Evolutionary conservation across 441 rosid species (phyloP).

Genomic region (Bocquillonia castaneifolia): DNA sequence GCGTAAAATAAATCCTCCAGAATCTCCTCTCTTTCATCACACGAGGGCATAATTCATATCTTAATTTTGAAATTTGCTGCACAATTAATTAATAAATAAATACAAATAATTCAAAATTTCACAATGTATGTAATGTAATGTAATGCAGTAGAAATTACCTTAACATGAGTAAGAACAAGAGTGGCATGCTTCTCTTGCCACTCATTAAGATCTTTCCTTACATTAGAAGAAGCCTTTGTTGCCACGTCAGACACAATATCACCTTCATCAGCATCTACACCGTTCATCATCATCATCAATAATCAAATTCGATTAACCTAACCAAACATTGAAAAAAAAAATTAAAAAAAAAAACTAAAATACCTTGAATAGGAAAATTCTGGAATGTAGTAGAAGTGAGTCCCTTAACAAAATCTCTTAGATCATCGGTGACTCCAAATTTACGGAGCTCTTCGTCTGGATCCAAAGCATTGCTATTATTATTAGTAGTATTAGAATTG

Average conservation of each 20-base stretch:
- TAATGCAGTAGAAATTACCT: constrained; percentile 49
- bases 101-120: background rate
- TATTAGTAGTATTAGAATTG: too few relatives aligned
- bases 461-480: too few relatives aligned
- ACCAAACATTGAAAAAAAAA: too few relatives aligned
- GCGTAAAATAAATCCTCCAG: constrained; percentile 80
- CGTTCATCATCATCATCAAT: background rate
- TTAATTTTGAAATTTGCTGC: constrained; percentile 77
- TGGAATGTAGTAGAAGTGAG: constrained; percentile 70
- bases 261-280: constrained; percentile 47
- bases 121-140: too few relatives aligned
- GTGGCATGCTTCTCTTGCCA: constrained; percentile 90
- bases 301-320: background rate
- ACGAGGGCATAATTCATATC: constrained; percentile 80
- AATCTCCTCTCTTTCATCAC: constrained; percentile 72
- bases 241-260: constrained; percentile 34
- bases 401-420: constrained; percentile 58
- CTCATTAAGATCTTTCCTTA: constrained; percentile 66
- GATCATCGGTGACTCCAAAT: constrained; percentile 61
- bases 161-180: constrained; percentile 60
- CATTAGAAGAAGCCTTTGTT: constrained; percentile 36
- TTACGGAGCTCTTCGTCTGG: constrained; percentile 42
- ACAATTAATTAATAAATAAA: background rate
- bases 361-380: constrained; percentile 58
- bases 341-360: background rate